A percentile compares a stretch with the other conserved stretches of the same genome.
Conservation (phyloP, 2,329 filamentous ascomycete genomes). For the Aureobasidium mangrovei region DNA sequence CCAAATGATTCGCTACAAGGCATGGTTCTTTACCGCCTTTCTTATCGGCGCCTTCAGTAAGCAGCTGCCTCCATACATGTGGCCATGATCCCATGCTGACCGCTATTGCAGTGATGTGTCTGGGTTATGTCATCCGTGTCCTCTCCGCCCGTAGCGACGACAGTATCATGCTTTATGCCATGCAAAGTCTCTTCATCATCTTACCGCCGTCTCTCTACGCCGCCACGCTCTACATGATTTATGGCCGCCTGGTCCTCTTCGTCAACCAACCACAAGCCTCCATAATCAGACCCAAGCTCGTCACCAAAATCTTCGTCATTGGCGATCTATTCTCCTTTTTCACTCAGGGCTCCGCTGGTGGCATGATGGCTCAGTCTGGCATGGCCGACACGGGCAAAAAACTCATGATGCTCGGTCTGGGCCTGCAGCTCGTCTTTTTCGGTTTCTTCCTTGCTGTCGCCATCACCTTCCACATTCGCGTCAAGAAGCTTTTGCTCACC, state of each 20-base stretch:
- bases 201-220: background rate
- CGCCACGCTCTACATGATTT: background rate
- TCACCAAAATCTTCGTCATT: background rate
- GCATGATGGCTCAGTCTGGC: background rate
- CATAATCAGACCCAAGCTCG: background rate
- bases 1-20: background rate
- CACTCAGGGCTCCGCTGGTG: background rate
- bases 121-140: background rate
- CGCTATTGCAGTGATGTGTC: background rate
- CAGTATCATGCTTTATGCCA: background rate
- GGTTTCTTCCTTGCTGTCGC: background rate
- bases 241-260: background rate
- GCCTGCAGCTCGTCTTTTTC: background rate
- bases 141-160: background rate
- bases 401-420: background rate
- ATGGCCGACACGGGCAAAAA: background rate
- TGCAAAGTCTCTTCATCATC: background rate
- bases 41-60: background rate
- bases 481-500: background rate
- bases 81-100: no score
- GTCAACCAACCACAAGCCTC: background rate
- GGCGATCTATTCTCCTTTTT: background rate
- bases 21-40: background rate
- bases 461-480: background rate
- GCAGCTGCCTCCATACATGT: background rate